phyloP scores from a whole-genome alignment of 805 yeast species.

The Teunomyces kruisii region DNA sequence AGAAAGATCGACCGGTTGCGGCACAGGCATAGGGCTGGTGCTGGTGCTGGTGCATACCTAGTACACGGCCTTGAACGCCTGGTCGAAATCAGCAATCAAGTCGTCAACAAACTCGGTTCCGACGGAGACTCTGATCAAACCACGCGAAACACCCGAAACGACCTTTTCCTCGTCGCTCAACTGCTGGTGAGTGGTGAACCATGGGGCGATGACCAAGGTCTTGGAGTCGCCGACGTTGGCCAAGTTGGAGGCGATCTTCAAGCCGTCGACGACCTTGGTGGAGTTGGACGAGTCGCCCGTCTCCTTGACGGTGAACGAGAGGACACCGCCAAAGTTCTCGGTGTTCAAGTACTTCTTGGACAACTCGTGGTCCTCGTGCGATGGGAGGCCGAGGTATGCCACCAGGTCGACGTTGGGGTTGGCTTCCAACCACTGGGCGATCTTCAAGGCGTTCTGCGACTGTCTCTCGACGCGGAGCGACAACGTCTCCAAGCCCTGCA shows the following conservation, averaged over 20 bases:
- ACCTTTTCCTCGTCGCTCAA: conserved; percentile 76
- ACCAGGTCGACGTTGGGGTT: conserved; percentile 84
- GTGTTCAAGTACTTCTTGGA: conserved; percentile 75
- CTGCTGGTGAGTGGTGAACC: conserved; percentile 94
- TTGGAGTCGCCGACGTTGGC: conserved; percentile 98
- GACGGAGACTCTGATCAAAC: conserved; percentile 80
- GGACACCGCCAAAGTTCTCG: conserved; percentile 74
- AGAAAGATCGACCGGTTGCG: too few species aligned
- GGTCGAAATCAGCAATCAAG: conserved; percentile 73
- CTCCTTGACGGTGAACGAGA: conserved; percentile 86
- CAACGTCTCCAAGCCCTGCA: conserved; percentile 93
- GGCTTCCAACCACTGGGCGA: conserved; percentile 74
- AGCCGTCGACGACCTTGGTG: conserved; percentile 77
- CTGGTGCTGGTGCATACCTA: too few species aligned
- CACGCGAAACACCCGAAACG: conserved; percentile 83
- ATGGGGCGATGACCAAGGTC: conserved; percentile 94
- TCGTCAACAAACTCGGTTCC: conserved; percentile 87
- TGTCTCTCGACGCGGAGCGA: conserved; percentile 94
- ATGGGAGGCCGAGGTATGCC: conserved; percentile 84
- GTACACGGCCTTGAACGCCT: conserved; percentile 70
- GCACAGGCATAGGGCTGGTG: too few species aligned
- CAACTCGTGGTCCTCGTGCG: conserved; percentile 73
- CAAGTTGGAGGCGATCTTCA: conserved; percentile 84
- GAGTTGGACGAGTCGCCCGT: conserved; percentile 51
- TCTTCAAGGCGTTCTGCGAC: conserved; percentile 72